Evolutionary conservation across 352 stramenopile species (phyloP).

Genomic region (Phytophthora megakarya): DNA sequence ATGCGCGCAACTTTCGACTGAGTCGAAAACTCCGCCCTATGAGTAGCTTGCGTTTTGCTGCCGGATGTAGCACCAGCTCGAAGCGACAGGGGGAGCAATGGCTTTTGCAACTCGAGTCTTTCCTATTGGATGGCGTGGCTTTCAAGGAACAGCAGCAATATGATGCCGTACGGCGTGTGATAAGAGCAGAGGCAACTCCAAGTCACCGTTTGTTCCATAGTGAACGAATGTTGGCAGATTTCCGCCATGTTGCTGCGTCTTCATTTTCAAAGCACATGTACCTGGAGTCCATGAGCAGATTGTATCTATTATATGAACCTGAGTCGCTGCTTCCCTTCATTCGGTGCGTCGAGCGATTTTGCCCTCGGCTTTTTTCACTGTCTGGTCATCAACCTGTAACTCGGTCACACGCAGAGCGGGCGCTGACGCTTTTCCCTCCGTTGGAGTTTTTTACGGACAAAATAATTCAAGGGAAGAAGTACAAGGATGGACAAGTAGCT

Average conservation of each 20-base stretch:
- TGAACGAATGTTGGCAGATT: slow-evolving; percentile 73
- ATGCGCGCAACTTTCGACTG: slow-evolving; percentile 58
- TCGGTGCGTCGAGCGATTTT: slow-evolving; percentile 56
- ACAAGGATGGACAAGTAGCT: slow-evolving; percentile 21
- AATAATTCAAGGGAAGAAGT: slow-evolving; percentile 28
- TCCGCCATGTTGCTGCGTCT: slow-evolving; percentile 62
- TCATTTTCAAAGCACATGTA: slow-evolving; percentile 90
- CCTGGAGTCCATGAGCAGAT: slow-evolving; percentile 77
- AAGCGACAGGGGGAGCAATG: slow-evolving; percentile 62
- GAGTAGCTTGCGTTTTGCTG: slow-evolving; percentile 81
- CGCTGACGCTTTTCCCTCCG: slow-evolving; percentile 66
- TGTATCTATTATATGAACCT: slow-evolving; percentile 81
- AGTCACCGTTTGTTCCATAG: slow-evolving; percentile 86
- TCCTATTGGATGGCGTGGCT: slow-evolving; percentile 57
- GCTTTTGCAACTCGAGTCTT: slow-evolving; percentile 74
- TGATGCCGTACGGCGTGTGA: not conserved
- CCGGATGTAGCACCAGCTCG: slow-evolving; percentile 56
- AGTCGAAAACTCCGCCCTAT: slow-evolving; percentile 81
- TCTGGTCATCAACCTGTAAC: slow-evolving; percentile 42
- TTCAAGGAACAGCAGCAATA: slow-evolving; percentile 42
- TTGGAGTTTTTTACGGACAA: slow-evolving; percentile 49
- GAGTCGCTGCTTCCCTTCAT: slow-evolving; percentile 64
- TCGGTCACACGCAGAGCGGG: slow-evolving; percentile 72
- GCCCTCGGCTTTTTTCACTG: slow-evolving; percentile 71
- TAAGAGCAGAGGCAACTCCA: slow-evolving; percentile 38